Base-by-base conservation (phyloP, 371 early-diverging fungal genomes). In the Entomophthora muscae region DNA sequence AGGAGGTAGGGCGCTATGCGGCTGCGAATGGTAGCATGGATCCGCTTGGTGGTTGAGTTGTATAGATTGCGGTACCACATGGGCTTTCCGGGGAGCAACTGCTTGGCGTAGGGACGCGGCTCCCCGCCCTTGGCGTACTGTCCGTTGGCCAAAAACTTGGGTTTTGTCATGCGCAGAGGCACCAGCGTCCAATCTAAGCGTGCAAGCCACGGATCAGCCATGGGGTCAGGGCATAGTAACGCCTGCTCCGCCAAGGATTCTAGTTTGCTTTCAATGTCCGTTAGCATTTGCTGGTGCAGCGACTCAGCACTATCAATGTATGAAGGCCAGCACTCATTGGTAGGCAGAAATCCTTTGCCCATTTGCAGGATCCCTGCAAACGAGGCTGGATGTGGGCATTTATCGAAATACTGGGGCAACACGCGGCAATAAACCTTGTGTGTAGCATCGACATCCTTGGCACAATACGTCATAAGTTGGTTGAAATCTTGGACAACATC, bases 301-400 rank as follows among this genome's bases (percentile, higher is more conserved):
- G 66, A 65, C 30, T 84, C 85, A 61, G 84, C 78, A 1, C 71
- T 71, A 2, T 68, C 66, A 12, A 84, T 52, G 66, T 87, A 88
- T 52, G 75, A 73, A 13, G 81, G 72, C 96, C 96, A 95, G 32
- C 78, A 78, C 28, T 78, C 75, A 3, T 82, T 80, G 22, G 87
- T 87, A 0, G 97, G 86, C 67, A 98, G 69, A 69, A 89, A 91
- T 0, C 84, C 80, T 33, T 79, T 85, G 1, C 89, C 87, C 93
- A 98, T 93, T 57, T 85, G 79, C 23, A 93, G 66, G 73, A 90
- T 86, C 1, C 97, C 97, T 0, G 88, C 86, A 74, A 96, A 91
- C 2, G 95, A 90, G 27, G 84, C 91, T 1, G 95, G 95, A 66
- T 95, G 90, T 7, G 96, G 94, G 67, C 95, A 95, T 56, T 89